phyloP scores from a whole-genome alignment of 306 rosid genomes.

The Sicyos baderoa region DNA sequence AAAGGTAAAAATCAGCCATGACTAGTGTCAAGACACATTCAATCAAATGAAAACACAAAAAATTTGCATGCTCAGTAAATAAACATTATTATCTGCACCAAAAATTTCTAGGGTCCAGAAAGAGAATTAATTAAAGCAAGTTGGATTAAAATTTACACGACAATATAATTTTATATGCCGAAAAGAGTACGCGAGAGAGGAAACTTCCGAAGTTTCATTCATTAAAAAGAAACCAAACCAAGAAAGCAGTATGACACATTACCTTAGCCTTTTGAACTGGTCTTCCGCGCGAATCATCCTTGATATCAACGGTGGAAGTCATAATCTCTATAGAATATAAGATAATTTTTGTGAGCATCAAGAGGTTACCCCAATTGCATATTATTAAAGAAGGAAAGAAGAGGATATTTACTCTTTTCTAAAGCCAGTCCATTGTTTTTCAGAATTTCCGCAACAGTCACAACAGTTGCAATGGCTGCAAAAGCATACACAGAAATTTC shows the following conservation, averaged over 20 bases:
- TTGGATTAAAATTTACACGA: background rate
- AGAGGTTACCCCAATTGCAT: background rate
- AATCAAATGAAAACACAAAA: background rate
- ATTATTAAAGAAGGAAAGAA: background rate
- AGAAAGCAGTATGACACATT: background rate
- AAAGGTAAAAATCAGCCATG: background rate
- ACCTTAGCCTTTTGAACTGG: slow-evolving; percentile 49
- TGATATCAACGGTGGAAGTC: slow-evolving; percentile 56
- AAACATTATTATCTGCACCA: background rate
- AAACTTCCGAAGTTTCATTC: background rate
- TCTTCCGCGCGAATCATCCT: slow-evolving; percentile 52
- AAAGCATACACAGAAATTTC: background rate
- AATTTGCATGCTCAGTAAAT: background rate
- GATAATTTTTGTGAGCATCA: background rate
- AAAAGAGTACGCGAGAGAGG: background rate
- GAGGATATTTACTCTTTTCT: slow-evolving; percentile 45
- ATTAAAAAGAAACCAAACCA: background rate
- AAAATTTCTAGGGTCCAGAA: background rate
- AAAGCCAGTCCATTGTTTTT: slow-evolving; percentile 53
- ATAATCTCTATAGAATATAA: slow-evolving; percentile 34
- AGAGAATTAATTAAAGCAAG: background rate
- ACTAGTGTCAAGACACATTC: background rate
- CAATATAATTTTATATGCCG: background rate
- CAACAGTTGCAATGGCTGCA: slow-evolving; percentile 57
- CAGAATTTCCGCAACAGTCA: slow-evolving; percentile 55